These are phyloP conservation scores for Thielaviopsis musarum DNA, from an alignment of 2,329 filamentous ascomycete genomes.

Conservation along the genomic window DNA sequence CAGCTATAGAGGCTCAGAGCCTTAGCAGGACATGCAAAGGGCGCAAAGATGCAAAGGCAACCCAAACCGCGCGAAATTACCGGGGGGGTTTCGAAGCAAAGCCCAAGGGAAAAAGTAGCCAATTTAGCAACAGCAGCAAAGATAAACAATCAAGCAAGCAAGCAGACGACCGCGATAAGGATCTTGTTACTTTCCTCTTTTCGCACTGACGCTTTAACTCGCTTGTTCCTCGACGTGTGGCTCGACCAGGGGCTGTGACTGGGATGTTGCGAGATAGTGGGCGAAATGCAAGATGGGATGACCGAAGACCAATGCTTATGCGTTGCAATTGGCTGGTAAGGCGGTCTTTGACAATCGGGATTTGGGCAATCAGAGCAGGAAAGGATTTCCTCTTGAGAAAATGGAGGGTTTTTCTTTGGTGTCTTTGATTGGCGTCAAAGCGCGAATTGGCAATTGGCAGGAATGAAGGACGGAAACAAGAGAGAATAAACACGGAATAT, in stretches of 20 bases:
- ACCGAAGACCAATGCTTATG: not conserved
- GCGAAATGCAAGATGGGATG: not conserved
- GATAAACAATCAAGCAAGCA: not conserved
- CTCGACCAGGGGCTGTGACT: not conserved
- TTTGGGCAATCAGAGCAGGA: not conserved
- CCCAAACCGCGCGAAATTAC: not conserved
- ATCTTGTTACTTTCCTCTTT: not conserved
- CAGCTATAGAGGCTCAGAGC: not conserved
- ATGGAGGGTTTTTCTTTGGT: too few species aligned
- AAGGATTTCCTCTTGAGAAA: too few species aligned
- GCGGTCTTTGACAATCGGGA: not conserved
- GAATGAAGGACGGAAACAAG: too few species aligned
- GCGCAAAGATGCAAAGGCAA: not conserved
- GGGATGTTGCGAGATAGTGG: not conserved
- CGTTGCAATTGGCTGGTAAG: not conserved
- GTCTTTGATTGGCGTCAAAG: too few species aligned
- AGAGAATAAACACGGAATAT: too few species aligned
- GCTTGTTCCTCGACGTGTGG: not conserved
- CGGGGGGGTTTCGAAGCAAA: not conserved
- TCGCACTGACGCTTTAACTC: not conserved
- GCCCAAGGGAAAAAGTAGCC: not conserved
- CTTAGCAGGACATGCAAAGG: not conserved
- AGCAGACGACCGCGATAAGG: not conserved
- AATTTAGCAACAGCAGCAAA: too few species aligned
- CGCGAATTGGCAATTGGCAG: too few species aligned